Evolutionary conservation across 768 basidiomycete species (phyloP).

Genomic region (Tephrocybe rancida): DNA sequence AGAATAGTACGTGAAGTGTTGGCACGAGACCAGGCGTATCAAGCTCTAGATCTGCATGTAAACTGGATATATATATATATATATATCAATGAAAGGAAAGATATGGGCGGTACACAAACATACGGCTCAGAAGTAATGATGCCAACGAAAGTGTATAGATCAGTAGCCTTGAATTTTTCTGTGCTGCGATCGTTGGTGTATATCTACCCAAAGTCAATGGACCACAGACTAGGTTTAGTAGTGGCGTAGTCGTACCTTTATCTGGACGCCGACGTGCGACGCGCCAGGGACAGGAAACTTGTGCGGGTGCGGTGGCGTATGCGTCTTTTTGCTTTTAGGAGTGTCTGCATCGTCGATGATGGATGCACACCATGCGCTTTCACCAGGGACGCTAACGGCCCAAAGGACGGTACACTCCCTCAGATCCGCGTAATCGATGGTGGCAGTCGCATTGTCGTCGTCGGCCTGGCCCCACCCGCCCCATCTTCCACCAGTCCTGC

Average conservation of each 20-base stretch:
- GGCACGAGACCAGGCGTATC: constrained; percentile 45
- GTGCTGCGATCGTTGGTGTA: constrained; percentile 49
- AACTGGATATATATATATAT: constrained; percentile 23
- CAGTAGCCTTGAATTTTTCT: constrained; percentile 58
- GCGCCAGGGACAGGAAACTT: constrained; percentile 63
- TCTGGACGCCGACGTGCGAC: constrained; percentile 68
- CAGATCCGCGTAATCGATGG: constrained; percentile 52
- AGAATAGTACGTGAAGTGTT: constrained; percentile 71
- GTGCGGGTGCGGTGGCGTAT: constrained; percentile 39
- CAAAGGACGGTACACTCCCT: constrained; percentile 67
- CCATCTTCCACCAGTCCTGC: constrained; percentile 38
- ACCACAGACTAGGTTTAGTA: not conserved
- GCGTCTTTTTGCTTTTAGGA: not conserved
- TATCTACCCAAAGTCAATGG: constrained; percentile 40
- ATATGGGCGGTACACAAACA: constrained; percentile 23
- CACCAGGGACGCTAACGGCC: constrained; percentile 75
- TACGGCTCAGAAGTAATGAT: constrained; percentile 70
- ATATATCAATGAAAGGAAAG: not conserved
- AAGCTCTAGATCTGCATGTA: constrained; percentile 44
- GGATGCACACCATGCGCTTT: constrained; percentile 56
- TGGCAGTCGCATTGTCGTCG: constrained; percentile 21
- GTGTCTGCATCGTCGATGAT: constrained; percentile 8
- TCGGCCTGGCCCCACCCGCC: constrained; percentile 78
- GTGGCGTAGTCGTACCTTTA: constrained; percentile 52
- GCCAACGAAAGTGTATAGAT: constrained; percentile 71